These are phyloP conservation scores for Pseudopediastrum boryanum DNA, from an alignment of 139 green algal species.

Conservation along the genomic window DNA sequence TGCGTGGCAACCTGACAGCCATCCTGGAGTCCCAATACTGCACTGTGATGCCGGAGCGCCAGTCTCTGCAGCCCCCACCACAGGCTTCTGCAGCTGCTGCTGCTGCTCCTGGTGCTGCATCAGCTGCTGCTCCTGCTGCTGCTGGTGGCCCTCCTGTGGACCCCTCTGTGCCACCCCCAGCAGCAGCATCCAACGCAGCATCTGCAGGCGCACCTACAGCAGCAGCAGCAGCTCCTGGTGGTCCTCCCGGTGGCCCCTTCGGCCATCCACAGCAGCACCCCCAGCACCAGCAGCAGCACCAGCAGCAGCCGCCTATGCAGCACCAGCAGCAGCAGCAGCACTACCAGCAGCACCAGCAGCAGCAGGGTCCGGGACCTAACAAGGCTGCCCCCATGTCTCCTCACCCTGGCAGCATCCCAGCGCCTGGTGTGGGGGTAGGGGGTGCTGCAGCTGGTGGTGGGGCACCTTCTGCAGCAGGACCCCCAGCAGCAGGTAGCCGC, in stretches of 20 bases:
- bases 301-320: not conserved
- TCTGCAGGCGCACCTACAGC: not conserved
- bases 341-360: too few relatives aligned
- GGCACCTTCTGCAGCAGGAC: not conserved
- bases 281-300: not conserved
- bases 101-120: not conserved
- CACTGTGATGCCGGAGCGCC: conserved; percentile 20
- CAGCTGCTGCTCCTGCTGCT: not conserved
- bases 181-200: not conserved
- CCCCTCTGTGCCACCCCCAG: conserved; percentile 2
- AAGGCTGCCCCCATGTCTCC: too few relatives aligned
- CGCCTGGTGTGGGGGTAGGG: too few relatives aligned
- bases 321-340: too few relatives aligned
- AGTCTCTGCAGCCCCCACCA: too few relatives aligned
- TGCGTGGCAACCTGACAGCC: conserved; percentile 8
- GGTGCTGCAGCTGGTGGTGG: too few relatives aligned
- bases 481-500: conserved; percentile 18
- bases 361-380: too few relatives aligned
- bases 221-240: not conserved
- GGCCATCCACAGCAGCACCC: too few relatives aligned
- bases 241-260: too few relatives aligned
- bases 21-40: conserved; percentile 4
- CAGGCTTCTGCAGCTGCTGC: not conserved
- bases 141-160: not conserved
- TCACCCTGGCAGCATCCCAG: too few relatives aligned